Evolutionary conservation across 495 filamentous ascomycete genomes (phyloP).

Genomic region (Lophium mytilinum): DNA sequence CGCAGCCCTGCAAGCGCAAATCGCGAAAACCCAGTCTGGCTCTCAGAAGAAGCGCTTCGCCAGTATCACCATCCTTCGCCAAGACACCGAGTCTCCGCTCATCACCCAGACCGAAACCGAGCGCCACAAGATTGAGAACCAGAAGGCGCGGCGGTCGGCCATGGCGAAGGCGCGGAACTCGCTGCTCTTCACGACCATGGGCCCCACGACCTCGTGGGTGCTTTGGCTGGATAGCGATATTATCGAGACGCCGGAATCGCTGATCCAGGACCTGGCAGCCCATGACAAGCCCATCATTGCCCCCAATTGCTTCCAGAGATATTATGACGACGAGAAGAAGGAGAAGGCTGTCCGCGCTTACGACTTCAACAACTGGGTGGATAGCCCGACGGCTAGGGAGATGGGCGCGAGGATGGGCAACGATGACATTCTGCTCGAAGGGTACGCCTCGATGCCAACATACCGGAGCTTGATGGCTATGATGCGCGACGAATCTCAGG

Average conservation of each 20-base stretch:
- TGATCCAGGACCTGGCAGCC: slow-evolving; percentile 86
- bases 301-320: slow-evolving; percentile 92
- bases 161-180: slow-evolving; percentile 93
- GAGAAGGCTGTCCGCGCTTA: slow-evolving; percentile 71
- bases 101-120: slow-evolving; percentile 76
- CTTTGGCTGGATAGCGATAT: slow-evolving; percentile 94
- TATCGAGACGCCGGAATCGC: slow-evolving; percentile 70
- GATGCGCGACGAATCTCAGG: slow-evolving; percentile 48
- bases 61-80: slow-evolving; percentile 84
- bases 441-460: slow-evolving; percentile 85
- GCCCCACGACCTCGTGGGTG: slow-evolving; percentile 90
- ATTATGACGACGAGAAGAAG: slow-evolving; percentile 61
- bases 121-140: slow-evolving; percentile 80
- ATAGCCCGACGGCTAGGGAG: slow-evolving; percentile 65
- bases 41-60: slow-evolving; percentile 76
- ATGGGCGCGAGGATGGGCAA: slow-evolving; percentile 70
- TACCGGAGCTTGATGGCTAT: slow-evolving; percentile 91
- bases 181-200: slow-evolving; percentile 92
- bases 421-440: slow-evolving; percentile 90
- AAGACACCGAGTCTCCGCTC: slow-evolving; percentile 85
- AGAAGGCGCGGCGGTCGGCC: slow-evolving; percentile 75
- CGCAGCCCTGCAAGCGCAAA: slow-evolving; percentile 69
- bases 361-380: slow-evolving; percentile 96
- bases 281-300: slow-evolving; percentile 85
- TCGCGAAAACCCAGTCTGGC: slow-evolving; percentile 73